Conservation (phyloP, 306 rosid species). For the Nissolia schottii region DNA sequence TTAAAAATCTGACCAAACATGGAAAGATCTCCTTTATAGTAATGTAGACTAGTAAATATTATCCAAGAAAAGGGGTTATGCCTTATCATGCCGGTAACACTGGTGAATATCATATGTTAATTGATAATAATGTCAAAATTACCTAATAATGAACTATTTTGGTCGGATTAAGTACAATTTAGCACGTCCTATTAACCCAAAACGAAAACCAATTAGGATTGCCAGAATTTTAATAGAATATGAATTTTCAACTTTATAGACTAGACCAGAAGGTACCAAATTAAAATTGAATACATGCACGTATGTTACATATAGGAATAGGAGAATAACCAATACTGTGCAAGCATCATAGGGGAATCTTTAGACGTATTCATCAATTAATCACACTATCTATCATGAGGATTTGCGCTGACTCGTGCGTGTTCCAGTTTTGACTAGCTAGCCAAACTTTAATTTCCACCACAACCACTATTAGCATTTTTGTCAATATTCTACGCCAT, state of each 20-base stretch:
- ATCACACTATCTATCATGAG: not conserved
- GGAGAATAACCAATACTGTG: not conserved
- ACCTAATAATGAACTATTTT: not conserved
- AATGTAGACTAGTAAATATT: too few relatives aligned
- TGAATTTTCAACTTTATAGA: not conserved
- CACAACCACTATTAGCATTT: conserved; percentile 2
- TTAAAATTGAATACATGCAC: conserved; percentile 28
- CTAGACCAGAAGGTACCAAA: not conserved
- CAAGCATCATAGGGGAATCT: conserved; percentile 6
- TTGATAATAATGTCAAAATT: not conserved
- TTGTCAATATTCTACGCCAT: conserved; percentile 8
- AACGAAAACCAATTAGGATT: not conserved
- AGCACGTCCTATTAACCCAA: not conserved
- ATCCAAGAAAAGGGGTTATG: not conserved
- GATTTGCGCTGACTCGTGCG: not conserved
- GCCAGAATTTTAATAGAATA: not conserved
- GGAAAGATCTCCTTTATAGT: too few relatives aligned
- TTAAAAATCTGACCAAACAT: too few relatives aligned
- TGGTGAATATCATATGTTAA: not conserved
- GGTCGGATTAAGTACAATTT: not conserved
- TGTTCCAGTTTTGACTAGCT: conserved; percentile 27
- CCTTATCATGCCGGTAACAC: not conserved
- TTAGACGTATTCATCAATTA: not conserved
- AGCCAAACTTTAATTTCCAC: conserved; percentile 29
- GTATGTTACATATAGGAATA: too few relatives aligned